Base-by-base conservation (phyloP, 306 rosid genomes). In the Pterocarpus macrocarpus region DNA sequence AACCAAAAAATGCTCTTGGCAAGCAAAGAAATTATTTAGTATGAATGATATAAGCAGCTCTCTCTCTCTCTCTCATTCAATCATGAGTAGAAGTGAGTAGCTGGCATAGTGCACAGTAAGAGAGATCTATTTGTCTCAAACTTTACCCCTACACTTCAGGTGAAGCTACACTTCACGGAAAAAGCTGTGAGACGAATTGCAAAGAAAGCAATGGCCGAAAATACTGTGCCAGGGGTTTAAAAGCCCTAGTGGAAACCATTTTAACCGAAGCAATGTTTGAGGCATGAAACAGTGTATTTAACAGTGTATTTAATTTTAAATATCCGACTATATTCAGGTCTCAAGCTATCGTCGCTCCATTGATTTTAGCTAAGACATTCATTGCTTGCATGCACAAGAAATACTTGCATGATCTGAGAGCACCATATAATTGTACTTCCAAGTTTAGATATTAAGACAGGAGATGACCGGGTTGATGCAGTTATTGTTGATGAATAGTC, bases 181-280 rank as follows among this genome's bases (percentile, higher is more conserved):
- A 89, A 87, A 30, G 97, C 98, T 64, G 80, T 91, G 35, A 91
- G 92, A 85, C 75, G 82, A 65, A 88, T 92, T 84, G 95, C 98
- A 57, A 84, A 87, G 77, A 92, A 91, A 85, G 97, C 98, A 41
- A 91, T 94, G 95, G 87, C 89, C 43, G 92, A 92, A 87, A 94
- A 94, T 83, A 94, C 98, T 1, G 98, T 68, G 98, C 98, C 47
- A 90, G 98, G 85, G 98, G 98, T 58, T 85, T 92, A 75, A 92
- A 97, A 86, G 88, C 98, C 63, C 55, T 95, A 68, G 78, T 95
- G 36, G 98, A 95, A 88, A 89, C 64, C 85, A 89, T 89, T 82
- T 90, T 95, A 79, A 92, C 97, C 4, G 97, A 95, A 72, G 92
- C 97, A 69, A 95, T 95, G 98, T 95, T 82, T 72, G 98, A 95